phyloP scores from a whole-genome alignment of 2,329 filamentous ascomycete species.

The Chaetothyriales sp. region DNA sequence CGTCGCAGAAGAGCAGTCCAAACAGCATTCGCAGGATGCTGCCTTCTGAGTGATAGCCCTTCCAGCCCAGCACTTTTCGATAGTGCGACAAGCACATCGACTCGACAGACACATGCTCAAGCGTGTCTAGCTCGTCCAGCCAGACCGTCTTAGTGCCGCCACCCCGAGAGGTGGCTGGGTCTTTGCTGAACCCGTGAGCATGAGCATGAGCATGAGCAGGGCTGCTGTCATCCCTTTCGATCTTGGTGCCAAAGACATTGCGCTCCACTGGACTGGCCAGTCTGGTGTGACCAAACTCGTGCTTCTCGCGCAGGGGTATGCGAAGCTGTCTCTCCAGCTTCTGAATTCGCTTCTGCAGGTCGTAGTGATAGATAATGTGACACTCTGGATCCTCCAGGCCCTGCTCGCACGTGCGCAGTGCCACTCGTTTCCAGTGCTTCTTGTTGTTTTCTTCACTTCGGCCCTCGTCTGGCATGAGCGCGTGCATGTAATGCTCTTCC shows the following conservation, averaged over 20 bases:
- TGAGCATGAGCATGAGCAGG: constrained; percentile 18
- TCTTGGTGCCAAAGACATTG: constrained; percentile 58
- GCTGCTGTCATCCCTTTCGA: constrained; percentile 36
- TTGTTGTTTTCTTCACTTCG: constrained; percentile 48
- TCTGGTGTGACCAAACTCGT: constrained; percentile 78
- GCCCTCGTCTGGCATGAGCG: constrained; percentile 35
- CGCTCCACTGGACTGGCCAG: constrained; percentile 63
- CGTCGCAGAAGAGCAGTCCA: constrained; percentile 80
- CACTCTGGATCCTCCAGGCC: constrained; percentile 78
- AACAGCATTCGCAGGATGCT: constrained; percentile 85
- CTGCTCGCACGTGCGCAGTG: constrained; percentile 65
- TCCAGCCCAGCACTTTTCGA: constrained; percentile 60
- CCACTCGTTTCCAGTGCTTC: constrained; percentile 66
- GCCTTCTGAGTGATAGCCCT: constrained; percentile 86
- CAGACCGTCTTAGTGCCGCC: constrained; percentile 58
- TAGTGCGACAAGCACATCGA: constrained; percentile 87
- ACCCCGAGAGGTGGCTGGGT: constrained; percentile 9
- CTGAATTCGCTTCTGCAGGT: constrained; percentile 80
- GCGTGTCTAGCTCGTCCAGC: constrained; percentile 59
- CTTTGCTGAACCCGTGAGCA: constrained; percentile 3
- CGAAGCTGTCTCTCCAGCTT: constrained; percentile 79
- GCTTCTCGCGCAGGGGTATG: constrained; percentile 70
- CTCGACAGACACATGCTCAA: constrained; percentile 72
- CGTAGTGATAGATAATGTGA: constrained; percentile 85
- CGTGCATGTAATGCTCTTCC: constrained; percentile 88